Percentiles rank a stretch among this genome's conserved stretches.
phyloP scores from a whole-genome alignment of 345 rosid genomes.

The Excoecaria cochinchinensis region DNA sequence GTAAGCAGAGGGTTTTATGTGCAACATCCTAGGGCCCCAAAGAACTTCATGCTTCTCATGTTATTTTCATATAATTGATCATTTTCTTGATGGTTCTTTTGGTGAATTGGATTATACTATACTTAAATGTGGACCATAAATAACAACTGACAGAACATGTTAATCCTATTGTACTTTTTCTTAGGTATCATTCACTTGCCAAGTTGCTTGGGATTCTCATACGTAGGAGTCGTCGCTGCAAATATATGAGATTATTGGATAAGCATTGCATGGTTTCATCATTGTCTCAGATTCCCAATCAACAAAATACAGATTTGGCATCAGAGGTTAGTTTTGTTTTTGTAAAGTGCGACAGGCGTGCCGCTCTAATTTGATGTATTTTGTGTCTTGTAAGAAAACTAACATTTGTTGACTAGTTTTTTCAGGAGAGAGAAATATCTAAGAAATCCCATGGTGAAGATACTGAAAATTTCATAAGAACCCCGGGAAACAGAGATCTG shows the following conservation, averaged over 20 bases:
- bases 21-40: background rate
- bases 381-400: background rate
- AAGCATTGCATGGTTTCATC: conserved; percentile 54
- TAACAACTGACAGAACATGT: background rate
- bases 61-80: background rate
- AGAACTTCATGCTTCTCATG: background rate
- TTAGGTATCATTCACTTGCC: conserved; percentile 58
- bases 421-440: conserved; percentile 29
- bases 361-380: conserved; percentile 8
- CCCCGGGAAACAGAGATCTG: conserved; percentile 17
- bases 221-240: conserved; percentile 47
- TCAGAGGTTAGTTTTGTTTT: conserved; percentile 38
- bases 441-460: conserved; percentile 22
- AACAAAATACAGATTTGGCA: conserved; percentile 21
- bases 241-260: conserved; percentile 52
- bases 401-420: conserved; percentile 11
- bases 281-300: conserved; percentile 12
- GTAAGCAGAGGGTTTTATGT: conserved; percentile 48
- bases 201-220: conserved; percentile 57
- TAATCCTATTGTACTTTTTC: conserved; percentile 11
- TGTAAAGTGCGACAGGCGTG: conserved; percentile 5
- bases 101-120: background rate
- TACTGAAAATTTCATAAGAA: conserved; percentile 15
- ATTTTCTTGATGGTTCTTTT: background rate
- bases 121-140: background rate